Evolutionary conservation across 495 filamentous ascomycete species (phyloP), one percentile per base, ranked within the genome.

Genomic region (Penicillium goetzii): DNA sequence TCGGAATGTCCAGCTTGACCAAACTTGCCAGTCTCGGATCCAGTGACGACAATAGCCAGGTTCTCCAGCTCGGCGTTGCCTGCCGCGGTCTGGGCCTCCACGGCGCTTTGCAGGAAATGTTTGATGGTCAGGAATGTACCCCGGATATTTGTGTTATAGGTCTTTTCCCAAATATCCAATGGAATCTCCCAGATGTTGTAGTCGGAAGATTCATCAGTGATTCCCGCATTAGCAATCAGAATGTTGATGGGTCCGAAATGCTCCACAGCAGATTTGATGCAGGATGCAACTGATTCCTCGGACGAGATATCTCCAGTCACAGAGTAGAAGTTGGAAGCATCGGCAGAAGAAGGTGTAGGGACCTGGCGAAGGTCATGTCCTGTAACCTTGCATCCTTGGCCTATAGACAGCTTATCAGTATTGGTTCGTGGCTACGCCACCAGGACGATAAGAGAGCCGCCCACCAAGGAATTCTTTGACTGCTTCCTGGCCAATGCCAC

Each of bases 91-190:
- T 85, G 82, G 21, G 61, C 52, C 3, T 67, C 51, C 11, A 74
- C 67, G 2, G 81, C 80, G 4, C 71, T 56, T 23, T 72, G 74
- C 10, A 87, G 74, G 72, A 86, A 86, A 58, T 84, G 79, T 60
- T 87, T 87, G 65, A 86, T 83, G 26, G 82, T 82, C 0, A 87
- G 74, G 65, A 85, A 86, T 7, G 83, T 84, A 8, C 82, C 83
- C 19, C 80, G 80, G 15, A 81, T 71, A 59, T 85, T 85, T 34
- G 70, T 72, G 14, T 70, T 72, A 67, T 85, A 84, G 0, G 76
- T 80, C 66, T 79, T 77, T 47, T 86, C 82, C 84, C 83, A 86
- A 2, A 77, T 68, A 5, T 80, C 77, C 14, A 82, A 55, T 2
- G 81, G 77, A 34, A 85, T 71, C n/a, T 84, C 75, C 84, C 84